Evolutionary conservation across 495 filamentous ascomycete genomes (phyloP), one percentile per base, ranked within the genome.

Genomic region (Hypomontagnella monticulosa): DNA sequence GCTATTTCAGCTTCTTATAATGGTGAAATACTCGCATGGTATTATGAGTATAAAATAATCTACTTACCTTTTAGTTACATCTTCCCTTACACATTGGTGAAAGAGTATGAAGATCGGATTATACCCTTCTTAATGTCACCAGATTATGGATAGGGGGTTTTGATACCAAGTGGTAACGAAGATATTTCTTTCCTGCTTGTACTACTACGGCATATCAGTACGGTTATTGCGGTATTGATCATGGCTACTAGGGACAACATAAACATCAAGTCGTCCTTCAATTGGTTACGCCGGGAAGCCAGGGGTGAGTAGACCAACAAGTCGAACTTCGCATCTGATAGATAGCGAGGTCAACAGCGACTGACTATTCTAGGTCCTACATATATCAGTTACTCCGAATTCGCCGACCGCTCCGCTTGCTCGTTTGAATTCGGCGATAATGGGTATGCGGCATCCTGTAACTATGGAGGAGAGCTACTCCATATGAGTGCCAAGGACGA

Each of bases 361-460:
- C 14, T 37, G 11, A 38, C 19, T 56, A n/a, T 27, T 54, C 6
- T 63, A 70, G 69, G 69, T 33, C 47, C 66, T 16, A 67, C 57
- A 2, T 72, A 70, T 52, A 63, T 56, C 12, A 72, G 66, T 41
- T 70, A 63, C 19, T 61, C 48, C 9, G 38, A 57, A 34, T 66
- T 70, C 36, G 63, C 55, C 12, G 51, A 72, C 42, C 61, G 59
- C 3, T 47, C 52, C 10, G 61, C 52, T 4, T 57, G 50, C 15
- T 72, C 69, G 2, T 72, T 72, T 32, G 69, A 72, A 16, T 72
- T 67, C n/a, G 69, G 69, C 16, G 30, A 61, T 3, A 44, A 66
- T 51, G 69, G 66, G 1, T 67, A 32, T 41, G 54, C 69, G 0
- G 66, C 56, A 11, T 69, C 54, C 32, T 61, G 66, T 27, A 70